These are phyloP conservation scores for Malassezia globosa DNA, from an alignment of 1,284 basidiomycete species.

Conservation along the genomic window DNA sequence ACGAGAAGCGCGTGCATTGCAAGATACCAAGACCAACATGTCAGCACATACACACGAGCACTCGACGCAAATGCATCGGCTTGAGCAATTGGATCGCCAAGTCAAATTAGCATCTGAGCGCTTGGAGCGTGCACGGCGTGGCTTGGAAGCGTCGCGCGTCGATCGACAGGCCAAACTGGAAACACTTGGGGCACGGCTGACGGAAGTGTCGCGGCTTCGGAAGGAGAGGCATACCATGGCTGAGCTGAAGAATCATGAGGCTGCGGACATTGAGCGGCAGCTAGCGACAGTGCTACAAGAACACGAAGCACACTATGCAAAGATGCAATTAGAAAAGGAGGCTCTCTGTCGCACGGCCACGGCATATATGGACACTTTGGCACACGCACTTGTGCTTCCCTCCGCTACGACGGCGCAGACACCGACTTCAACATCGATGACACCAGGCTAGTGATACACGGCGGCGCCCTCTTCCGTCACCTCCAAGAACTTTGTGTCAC, in stretches of 20 bases:
- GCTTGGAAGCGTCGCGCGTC: conserved; percentile 28
- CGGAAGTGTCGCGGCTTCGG: conserved; percentile 8
- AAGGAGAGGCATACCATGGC: conserved; percentile 14
- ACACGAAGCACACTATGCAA: conserved; percentile 11
- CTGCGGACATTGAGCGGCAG: conserved; percentile 9
- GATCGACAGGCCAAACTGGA: conserved; percentile 12
- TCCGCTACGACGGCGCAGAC: too few species aligned
- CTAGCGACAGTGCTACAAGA: conserved; percentile 13
- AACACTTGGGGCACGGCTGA: conserved; percentile 5
- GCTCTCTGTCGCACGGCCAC: conserved; percentile 8
- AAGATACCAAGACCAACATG: conserved; percentile 16
- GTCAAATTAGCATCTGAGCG: conserved; percentile 11
- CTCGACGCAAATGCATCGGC: conserved; percentile 21
- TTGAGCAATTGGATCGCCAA: conserved; percentile 11
- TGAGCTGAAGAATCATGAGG: conserved; percentile 8
- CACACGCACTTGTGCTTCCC: conserved; percentile 20
- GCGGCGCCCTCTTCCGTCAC: conserved; percentile 37
- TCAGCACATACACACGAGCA: conserved; percentile 20
- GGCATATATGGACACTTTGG: conserved; percentile 14
- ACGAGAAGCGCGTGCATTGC: conserved; percentile 7
- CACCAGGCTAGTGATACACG: conserved; percentile 6
- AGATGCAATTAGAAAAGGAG: conserved; percentile 17
- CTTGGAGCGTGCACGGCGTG: conserved; percentile 1
- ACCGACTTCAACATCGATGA: too few species aligned
- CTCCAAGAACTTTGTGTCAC: conserved; percentile 31